Conservation (phyloP, 2,329 filamentous ascomycete genomes). For the Metarhizium rileyi region DNA sequence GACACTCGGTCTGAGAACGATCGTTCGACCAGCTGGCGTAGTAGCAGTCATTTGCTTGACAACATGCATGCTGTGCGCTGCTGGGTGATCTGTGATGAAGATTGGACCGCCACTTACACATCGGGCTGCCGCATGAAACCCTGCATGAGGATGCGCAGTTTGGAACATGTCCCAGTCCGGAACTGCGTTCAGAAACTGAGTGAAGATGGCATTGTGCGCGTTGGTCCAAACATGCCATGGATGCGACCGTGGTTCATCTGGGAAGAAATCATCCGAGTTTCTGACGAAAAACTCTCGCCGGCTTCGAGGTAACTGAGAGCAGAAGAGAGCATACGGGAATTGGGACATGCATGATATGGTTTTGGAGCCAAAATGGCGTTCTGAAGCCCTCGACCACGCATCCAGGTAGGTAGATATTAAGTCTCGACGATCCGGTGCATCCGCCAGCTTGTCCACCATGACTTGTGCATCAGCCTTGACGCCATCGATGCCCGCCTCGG, state of each 20-base stretch:
- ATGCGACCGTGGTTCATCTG: slow-evolving; percentile 68
- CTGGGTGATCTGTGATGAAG: slow-evolving; percentile 87
- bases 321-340: slow-evolving; percentile 75
- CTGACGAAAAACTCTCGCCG: slow-evolving; percentile 65
- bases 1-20: slow-evolving; percentile 70
- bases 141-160: slow-evolving; percentile 56
- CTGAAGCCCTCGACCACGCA: slow-evolving; percentile 69
- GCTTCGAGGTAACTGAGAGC: slow-evolving; percentile 69
- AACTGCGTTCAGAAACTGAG: slow-evolving; percentile 73
- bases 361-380: slow-evolving; percentile 68
- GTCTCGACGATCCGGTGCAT: slow-evolving; percentile 58
- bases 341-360: slow-evolving; percentile 94
- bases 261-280: slow-evolving; percentile 91
- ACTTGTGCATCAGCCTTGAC: slow-evolving; percentile 95
- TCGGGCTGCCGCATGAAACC: slow-evolving; percentile 81
- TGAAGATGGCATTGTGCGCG: slow-evolving; percentile 77
- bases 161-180: slow-evolving; percentile 76
- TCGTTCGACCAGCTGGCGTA: slow-evolving; percentile 61
- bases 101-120: slow-evolving; percentile 87
- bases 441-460: slow-evolving; percentile 66
- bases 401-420: slow-evolving; percentile 73
- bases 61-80: slow-evolving; percentile 64
- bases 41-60: slow-evolving; percentile 73
- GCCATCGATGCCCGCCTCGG: slow-evolving; percentile 63
- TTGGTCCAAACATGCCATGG: slow-evolving; percentile 95